Evolutionary conservation across 2,329 filamentous ascomycete species (phyloP).

Genomic region (Didymella keratinophila): DNA sequence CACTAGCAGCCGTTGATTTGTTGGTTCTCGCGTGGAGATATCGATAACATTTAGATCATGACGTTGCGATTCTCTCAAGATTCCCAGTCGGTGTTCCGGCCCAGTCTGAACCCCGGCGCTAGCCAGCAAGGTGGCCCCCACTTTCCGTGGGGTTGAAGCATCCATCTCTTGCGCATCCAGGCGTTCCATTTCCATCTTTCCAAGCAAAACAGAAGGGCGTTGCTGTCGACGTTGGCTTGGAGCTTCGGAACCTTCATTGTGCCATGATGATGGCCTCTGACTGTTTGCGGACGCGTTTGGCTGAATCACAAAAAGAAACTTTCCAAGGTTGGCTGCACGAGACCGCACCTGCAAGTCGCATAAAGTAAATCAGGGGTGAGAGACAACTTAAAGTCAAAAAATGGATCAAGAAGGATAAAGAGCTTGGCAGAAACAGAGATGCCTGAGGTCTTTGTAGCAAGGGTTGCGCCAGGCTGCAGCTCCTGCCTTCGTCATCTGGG

Average conservation of each 20-base stretch:
- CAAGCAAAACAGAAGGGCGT: neutral
- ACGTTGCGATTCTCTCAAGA: slow-evolving; percentile 11
- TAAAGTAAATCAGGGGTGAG: neutral
- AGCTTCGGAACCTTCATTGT: neutral
- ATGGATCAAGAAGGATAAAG: neutral
- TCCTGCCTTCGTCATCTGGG: neutral
- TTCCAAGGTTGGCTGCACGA: neutral
- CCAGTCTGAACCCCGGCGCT: slow-evolving; percentile 7
- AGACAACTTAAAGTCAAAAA: neutral
- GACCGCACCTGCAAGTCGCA: neutral
- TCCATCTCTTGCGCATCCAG: neutral
- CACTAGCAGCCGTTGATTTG: slow-evolving; percentile 9
- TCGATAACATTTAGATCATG: slow-evolving; percentile 13
- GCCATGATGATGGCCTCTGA: neutral
- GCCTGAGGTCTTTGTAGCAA: neutral
- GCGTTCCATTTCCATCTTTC: no score
- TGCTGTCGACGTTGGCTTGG: neutral
- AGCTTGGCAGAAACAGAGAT: neutral
- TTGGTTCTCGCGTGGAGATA: slow-evolving; percentile 10
- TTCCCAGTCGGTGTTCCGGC: slow-evolving; percentile 14
- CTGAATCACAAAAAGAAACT: neutral
- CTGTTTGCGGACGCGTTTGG: neutral
- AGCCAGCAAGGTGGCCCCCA: neutral
- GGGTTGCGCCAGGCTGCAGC: neutral
- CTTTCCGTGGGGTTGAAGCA: slow-evolving; percentile 1